Percentiles rank a stretch among this genome's conserved stretches.
phyloP scores from a whole-genome alignment of 768 basidiomycete genomes.

The Brasilioporus rufonigricans region DNA sequence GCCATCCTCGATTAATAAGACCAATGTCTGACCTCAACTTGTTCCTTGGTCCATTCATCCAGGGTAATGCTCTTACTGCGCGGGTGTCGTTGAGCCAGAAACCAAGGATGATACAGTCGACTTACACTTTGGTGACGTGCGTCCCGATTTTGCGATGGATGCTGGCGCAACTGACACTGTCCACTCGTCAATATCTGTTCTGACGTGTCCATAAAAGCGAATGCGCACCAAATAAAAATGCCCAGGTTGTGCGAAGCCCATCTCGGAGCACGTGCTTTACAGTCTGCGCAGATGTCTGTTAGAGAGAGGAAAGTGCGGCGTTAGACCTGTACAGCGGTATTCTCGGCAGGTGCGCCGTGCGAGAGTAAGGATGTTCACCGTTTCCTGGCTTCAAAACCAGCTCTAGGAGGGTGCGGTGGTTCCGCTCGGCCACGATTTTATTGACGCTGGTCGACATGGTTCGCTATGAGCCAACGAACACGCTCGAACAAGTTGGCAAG shows the following conservation, averaged over 20 bases:
- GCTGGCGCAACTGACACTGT: constrained; percentile 82
- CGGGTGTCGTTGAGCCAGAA: constrained; percentile 7
- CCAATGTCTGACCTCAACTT: constrained; percentile 65
- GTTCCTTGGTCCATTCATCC: constrained; percentile 86
- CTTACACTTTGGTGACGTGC: constrained; percentile 90
- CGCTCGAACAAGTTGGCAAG: background rate
- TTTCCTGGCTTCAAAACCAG: constrained; percentile 76
- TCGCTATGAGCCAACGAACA: background rate
- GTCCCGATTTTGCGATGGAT: constrained; percentile 95
- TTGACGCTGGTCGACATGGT: constrained; percentile 37
- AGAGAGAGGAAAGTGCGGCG: constrained; percentile 8
- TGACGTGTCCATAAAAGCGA: background rate
- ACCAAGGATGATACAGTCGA: constrained; percentile 9
- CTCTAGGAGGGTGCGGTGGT: constrained; percentile 65
- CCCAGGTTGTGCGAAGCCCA: constrained; percentile 92
- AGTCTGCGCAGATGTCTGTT: constrained; percentile 88
- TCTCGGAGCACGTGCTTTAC: constrained; percentile 79
- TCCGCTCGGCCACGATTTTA: constrained; percentile 64
- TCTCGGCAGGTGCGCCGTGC: too few relatives aligned
- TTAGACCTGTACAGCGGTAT: background rate
- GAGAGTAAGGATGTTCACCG: constrained; percentile 45
- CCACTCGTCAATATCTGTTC: constrained; percentile 8
- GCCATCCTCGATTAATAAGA: constrained; percentile 6
- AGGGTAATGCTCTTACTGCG: constrained; percentile 84
- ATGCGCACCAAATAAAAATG: constrained; percentile 78